Conservation (phyloP, 2,329 filamentous ascomycete genomes). For the Pezicula radicicola region DNA sequence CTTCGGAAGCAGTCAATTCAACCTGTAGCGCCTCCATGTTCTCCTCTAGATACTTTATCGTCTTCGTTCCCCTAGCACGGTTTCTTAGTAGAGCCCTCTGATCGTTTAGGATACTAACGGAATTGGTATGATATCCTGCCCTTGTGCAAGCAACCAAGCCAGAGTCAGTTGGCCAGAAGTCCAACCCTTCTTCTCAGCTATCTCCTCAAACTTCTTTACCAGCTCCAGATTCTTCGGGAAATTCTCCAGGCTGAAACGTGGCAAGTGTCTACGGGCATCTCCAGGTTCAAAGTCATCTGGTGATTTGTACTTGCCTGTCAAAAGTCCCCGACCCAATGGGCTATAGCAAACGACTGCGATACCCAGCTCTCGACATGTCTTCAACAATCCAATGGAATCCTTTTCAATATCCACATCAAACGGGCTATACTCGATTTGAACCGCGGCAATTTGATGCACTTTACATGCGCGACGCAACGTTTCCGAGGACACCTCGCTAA, state of each 20-base stretch:
- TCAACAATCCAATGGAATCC: slow-evolving; percentile 29
- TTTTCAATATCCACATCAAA: slow-evolving; percentile 48
- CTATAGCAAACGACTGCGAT: slow-evolving; percentile 42
- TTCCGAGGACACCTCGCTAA: neutral
- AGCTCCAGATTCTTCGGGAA: slow-evolving; percentile 48
- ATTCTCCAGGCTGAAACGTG: slow-evolving; percentile 42
- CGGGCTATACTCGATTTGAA: slow-evolving; percentile 51
- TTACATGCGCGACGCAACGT: slow-evolving; percentile 25
- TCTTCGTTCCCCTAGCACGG: too few relatives aligned
- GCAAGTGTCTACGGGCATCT: slow-evolving; percentile 29
- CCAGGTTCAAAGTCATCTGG: slow-evolving; percentile 23
- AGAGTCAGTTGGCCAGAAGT: slow-evolving; percentile 51
- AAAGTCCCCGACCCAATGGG: slow-evolving; percentile 43
- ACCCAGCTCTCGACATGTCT: slow-evolving; percentile 35
- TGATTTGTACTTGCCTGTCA: slow-evolving; percentile 33
- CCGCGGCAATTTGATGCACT: slow-evolving; percentile 43
- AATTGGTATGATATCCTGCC: too few relatives aligned
- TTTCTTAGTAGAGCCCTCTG: too few relatives aligned
- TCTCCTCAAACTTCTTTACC: slow-evolving; percentile 36
- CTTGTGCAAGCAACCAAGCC: slow-evolving; percentile 42
- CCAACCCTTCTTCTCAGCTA: slow-evolving; percentile 42
- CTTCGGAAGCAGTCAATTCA: too few relatives aligned
- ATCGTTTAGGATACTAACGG: too few relatives aligned
- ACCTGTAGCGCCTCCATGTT: too few relatives aligned
- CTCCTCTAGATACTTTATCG: too few relatives aligned